Evolutionary conservation across 441 rosid genomes (phyloP).

Genomic region (Pelargonium exstipulatum): DNA sequence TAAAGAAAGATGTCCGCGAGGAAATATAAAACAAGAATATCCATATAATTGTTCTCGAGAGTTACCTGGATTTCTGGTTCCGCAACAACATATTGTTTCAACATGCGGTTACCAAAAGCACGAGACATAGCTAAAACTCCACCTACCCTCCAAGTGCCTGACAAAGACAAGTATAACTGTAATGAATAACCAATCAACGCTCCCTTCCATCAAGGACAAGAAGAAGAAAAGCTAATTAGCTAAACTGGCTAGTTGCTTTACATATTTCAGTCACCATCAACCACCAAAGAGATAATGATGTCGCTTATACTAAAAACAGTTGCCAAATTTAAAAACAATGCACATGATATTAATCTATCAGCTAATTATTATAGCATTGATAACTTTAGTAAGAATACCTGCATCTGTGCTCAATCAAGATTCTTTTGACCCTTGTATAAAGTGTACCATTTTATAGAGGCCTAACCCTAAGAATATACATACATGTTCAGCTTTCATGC

Average conservation of each 20-base stretch:
- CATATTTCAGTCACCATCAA: background rate
- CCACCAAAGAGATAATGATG: background rate
- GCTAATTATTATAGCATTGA: too few species aligned
- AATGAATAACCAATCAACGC: background rate
- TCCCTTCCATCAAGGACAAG: background rate
- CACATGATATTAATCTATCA: too few species aligned
- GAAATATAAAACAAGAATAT: background rate
- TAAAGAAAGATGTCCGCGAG: background rate
- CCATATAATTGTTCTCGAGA: background rate
- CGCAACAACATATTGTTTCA: constrained; percentile 93
- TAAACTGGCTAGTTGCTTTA: background rate
- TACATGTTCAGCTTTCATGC: background rate
- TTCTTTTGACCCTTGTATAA: background rate
- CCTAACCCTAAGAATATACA: background rate
- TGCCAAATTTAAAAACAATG: background rate
- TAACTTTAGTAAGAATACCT: too few species aligned
- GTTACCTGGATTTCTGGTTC: constrained; percentile 98
- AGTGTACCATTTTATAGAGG: background rate
- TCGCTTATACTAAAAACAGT: background rate
- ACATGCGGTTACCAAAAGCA: constrained; percentile 97
- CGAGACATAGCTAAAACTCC: constrained; percentile 97
- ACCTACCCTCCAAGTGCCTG: constrained; percentile 99
- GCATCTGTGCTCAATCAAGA: background rate
- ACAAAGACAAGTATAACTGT: constrained; percentile 18
- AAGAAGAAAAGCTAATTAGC: background rate